Evolutionary conservation across 1,139 yeast genomes (phyloP).

Genomic region (Kazachstania sp.): DNA sequence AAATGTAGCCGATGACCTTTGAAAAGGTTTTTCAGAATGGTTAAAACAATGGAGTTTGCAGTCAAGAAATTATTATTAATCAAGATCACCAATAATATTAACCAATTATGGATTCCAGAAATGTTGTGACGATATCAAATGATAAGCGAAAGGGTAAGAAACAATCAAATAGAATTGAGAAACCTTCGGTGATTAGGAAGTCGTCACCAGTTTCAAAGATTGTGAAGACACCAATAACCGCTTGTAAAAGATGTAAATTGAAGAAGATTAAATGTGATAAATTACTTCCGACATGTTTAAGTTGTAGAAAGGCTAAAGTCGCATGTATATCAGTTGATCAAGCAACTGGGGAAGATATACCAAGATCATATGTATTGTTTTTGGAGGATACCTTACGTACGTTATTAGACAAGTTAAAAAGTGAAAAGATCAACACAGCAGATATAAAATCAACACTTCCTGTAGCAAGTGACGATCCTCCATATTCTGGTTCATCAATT

Average conservation of each 20-base stretch:
- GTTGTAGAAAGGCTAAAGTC: constrained; percentile 57
- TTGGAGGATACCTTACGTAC: constrained; percentile 56
- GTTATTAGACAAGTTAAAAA: constrained; percentile 44
- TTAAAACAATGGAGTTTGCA: no score
- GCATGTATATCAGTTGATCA: constrained; percentile 82
- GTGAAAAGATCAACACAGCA: constrained; percentile 35
- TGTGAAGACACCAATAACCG: constrained; percentile 42
- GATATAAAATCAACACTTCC: constrained; percentile 21
- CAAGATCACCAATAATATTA: no score
- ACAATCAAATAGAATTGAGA: neutral
- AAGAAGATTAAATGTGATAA: constrained; percentile 82
- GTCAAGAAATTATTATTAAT: no score
- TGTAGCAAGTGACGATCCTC: constrained; percentile 19
- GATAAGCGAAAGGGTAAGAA: neutral
- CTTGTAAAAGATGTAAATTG: constrained; percentile 74
- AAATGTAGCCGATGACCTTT: no score
- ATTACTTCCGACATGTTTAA: constrained; percentile 67
- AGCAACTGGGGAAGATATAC: constrained; percentile 78
- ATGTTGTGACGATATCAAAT: neutral
- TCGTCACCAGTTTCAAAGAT: neutral
- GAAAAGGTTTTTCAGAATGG: no score
- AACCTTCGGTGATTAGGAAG: neutral
- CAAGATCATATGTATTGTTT: constrained; percentile 69
- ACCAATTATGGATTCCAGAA: no score
- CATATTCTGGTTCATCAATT: constrained; percentile 11